Evolutionary conservation across 2,329 filamentous ascomycete genomes (phyloP).

Genomic region (Neofusicoccum cordaticola): DNA sequence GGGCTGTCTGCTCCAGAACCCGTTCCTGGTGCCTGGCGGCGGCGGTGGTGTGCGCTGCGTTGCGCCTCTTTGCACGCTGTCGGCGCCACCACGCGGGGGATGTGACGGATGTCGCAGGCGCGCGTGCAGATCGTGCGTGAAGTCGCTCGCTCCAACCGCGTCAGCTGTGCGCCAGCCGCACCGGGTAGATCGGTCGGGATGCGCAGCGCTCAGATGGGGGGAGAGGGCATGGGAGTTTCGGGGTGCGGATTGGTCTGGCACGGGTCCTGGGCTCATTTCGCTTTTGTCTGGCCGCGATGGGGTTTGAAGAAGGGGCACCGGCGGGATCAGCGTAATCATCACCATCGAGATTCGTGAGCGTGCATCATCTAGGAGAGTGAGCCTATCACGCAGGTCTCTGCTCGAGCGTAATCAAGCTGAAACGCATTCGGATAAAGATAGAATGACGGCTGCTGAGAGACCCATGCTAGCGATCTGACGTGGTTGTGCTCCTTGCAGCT

Average conservation of each 20-base stretch:
- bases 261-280: conserved; percentile 6
- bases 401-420: not conserved
- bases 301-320: not conserved
- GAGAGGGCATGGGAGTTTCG: not conserved
- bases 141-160: not conserved
- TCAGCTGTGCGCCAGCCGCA: too few species aligned
- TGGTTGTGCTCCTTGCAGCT: too few species aligned
- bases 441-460: not conserved
- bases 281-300: not conserved
- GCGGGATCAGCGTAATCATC: too few species aligned
- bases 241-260: not conserved
- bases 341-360: too few species aligned
- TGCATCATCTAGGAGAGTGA: too few species aligned
- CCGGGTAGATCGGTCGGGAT: not conserved
- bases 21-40: too few species aligned
- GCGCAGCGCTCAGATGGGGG: not conserved
- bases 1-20: too few species aligned
- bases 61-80: not conserved
- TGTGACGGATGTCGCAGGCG: not conserved
- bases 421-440: not conserved
- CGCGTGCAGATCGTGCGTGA: not conserved
- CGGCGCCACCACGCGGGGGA: too few species aligned
- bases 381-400: not conserved
- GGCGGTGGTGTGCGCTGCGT: too few species aligned
- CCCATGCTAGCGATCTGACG: not conserved